phyloP scores from a whole-genome alignment of 257 asterid species.

The Hygrophila difformis region DNA sequence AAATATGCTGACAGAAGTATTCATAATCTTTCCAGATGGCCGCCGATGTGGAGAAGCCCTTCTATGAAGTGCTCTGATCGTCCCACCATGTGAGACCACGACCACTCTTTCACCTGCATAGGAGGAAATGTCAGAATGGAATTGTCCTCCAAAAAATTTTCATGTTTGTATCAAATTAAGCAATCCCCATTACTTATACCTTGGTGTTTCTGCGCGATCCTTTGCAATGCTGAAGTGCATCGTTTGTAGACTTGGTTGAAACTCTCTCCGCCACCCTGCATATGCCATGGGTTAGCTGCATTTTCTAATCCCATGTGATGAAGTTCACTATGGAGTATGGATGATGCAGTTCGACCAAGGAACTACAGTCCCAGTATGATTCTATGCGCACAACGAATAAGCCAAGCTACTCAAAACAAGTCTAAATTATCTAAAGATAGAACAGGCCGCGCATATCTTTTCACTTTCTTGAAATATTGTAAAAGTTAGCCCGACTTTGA shows the following conservation, averaged over 20 bases:
- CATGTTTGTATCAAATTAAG: neutral
- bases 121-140: slow-evolving; percentile 9
- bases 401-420: too few species aligned
- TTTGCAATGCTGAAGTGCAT: slow-evolving; percentile 50
- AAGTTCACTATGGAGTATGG: too few species aligned
- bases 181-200: slow-evolving; percentile 24
- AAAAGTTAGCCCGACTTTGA: too few species aligned
- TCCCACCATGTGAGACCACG: slow-evolving; percentile 82
- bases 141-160: neutral
- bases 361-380: too few species aligned
- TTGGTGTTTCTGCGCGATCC: slow-evolving; percentile 54
- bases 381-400: too few species aligned
- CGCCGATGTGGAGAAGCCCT: slow-evolving; percentile 50
- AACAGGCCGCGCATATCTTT: too few species aligned
- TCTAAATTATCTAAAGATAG: too few species aligned
- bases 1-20: slow-evolving; percentile 59
- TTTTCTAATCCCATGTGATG: too few species aligned
- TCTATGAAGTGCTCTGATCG: slow-evolving; percentile 59
- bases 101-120: slow-evolving; percentile 77
- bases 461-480: too few species aligned
- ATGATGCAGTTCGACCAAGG: too few species aligned
- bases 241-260: slow-evolving; percentile 64
- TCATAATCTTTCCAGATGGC: slow-evolving; percentile 40
- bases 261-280: slow-evolving; percentile 99
- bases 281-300: slow-evolving; percentile 8